Evolutionary conservation across 164 flowering plant species (phyloP).

Genomic region (Nymphaea thermarum): DNA sequence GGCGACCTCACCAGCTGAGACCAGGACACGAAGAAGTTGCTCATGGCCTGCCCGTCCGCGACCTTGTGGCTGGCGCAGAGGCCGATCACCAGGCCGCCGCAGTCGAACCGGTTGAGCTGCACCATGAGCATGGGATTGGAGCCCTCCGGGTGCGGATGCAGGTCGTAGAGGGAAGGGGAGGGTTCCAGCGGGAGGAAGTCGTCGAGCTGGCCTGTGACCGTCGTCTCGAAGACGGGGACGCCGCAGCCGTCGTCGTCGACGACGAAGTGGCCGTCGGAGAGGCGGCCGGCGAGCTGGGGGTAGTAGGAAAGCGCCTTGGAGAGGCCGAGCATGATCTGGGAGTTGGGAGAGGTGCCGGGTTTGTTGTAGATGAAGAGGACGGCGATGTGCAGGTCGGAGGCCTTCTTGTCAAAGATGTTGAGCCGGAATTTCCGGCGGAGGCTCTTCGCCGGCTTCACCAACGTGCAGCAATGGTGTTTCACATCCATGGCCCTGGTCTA

Average conservation of each 20-base stretch:
- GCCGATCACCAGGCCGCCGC: constrained; percentile 9
- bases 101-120: constrained; percentile 5
- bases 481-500: background rate
- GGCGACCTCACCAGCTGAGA: too few relatives aligned
- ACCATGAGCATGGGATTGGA: background rate
- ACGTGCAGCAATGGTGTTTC: background rate
- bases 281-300: constrained; percentile 5
- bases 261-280: background rate
- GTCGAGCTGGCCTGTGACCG: background rate
- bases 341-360: background rate
- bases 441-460: background rate
- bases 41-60: constrained; percentile 1
- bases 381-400: background rate
- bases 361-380: constrained; percentile 1
- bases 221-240: constrained; percentile 1
- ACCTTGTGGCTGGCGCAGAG: constrained; percentile 2
- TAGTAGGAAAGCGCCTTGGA: background rate
- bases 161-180: background rate
- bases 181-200: background rate
- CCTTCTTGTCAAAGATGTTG: background rate
- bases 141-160: background rate
- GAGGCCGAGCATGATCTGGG: background rate
- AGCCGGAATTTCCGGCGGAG: background rate
- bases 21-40: too few relatives aligned
- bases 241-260: constrained; percentile 1